These are phyloP conservation scores for Rhodotorula sp. DNA, from an alignment of 1,284 basidiomycete genomes.

Conservation along the genomic window DNA sequence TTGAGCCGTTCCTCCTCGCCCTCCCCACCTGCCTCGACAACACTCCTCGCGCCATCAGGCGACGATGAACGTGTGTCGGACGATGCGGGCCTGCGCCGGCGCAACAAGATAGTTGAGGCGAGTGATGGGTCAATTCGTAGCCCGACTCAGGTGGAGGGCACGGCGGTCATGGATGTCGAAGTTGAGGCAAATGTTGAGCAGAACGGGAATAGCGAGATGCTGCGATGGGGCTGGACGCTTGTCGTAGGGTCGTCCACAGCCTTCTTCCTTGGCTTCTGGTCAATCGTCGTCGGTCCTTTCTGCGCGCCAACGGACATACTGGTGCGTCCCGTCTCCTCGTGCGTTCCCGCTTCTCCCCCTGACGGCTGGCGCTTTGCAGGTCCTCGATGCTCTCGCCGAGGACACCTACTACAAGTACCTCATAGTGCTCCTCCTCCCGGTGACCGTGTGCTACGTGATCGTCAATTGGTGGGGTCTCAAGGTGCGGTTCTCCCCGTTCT, in stretches of 20 bases:
- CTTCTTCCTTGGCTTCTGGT: constrained; percentile 30
- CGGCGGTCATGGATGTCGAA: too few relatives aligned
- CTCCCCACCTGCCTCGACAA: background rate
- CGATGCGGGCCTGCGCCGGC: background rate
- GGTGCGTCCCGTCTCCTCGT: constrained; percentile 5
- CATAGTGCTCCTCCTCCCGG: constrained; percentile 71
- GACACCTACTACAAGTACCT: constrained; percentile 91
- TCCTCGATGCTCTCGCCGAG: constrained; percentile 61
- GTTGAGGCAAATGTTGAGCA: background rate
- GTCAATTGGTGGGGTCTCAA: constrained; percentile 73
- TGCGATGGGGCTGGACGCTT: constrained; percentile 27
- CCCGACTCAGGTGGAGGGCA: background rate
- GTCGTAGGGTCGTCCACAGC: background rate
- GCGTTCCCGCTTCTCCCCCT: background rate
- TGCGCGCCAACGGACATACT: background rate
- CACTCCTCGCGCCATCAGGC: too few relatives aligned
- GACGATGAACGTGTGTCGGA: too few relatives aligned
- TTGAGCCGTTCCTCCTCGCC: background rate
- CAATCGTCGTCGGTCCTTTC: constrained; percentile 28
- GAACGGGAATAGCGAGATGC: background rate
- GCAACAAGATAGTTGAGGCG: too few relatives aligned
- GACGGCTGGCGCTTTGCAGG: constrained; percentile 50
- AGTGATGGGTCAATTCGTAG: too few relatives aligned
- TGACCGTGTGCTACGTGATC: constrained; percentile 80
- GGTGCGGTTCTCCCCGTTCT: constrained; percentile 11